Base-by-base conservation (phyloP, 257 asterid genomes). In the Gentiana macrophylla region DNA sequence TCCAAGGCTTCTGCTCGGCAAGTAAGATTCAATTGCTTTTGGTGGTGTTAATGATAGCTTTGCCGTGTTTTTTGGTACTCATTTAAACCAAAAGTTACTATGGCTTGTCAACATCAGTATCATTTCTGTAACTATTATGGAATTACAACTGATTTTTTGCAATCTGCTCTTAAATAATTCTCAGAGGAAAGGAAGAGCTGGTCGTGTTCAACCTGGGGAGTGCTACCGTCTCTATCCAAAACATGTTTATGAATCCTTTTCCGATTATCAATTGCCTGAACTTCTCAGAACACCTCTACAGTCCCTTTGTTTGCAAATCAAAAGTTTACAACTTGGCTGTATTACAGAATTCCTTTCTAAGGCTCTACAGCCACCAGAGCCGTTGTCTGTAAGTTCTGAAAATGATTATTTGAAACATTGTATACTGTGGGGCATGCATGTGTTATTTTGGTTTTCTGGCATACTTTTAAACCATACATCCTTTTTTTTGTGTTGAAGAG, bases 131-230 rank as follows among this genome's bases (percentile, higher is more conserved):
- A 50, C 32, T 51, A 34, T 34, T 49, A 24, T 50, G 10, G 1
- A 10, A 5, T 15, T 36, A 13, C 6, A 61, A 5, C 36, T 35
- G 58, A 3, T 32, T 8, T 57, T n/a, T 4, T 55, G 57, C 36
- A 54, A 34, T 35, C 44, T 46, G 10, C 32, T 70, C 52, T 72
- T 60, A 8, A 59, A 64, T 33, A 62, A 63, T 67, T 57, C 49
- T 68, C 75, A 90, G 98, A 86, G 98, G 76, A 86, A 68, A 82
- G 98, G 98, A 63, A 84, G 98, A 67, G 98, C 98, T 43, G 98
- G 98, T n/a, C 94, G 98, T 70, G 98, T 90, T 68, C 98, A 90
- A 72, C 80, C 96, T 41, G 98, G 98, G 60, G 98, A 90, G 78
- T 86, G 95, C 65, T 90, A 80, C 78, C 98, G 82, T 77, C 95